These are phyloP conservation scores for Phaffia tasmanica DNA, from an alignment of 768 basidiomycete species.

Conservation along the genomic window DNA sequence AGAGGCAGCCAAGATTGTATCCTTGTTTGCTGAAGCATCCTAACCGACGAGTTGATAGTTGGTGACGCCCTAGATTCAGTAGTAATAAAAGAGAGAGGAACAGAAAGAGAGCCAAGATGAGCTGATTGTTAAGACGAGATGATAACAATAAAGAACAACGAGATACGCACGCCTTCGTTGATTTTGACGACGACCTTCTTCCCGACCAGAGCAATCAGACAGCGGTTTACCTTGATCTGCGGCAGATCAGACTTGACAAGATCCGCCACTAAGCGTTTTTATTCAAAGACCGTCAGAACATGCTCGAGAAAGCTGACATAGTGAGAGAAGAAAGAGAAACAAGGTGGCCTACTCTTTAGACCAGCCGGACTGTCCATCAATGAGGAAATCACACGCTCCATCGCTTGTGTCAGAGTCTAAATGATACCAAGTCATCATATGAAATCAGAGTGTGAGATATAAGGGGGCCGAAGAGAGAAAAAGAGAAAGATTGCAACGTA, in stretches of 20 bases:
- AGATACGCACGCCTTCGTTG: slow-evolving; percentile 18
- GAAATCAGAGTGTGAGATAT: not conserved
- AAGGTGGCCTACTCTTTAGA: slow-evolving; percentile 47
- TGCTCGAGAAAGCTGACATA: not conserved
- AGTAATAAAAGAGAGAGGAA: not conserved
- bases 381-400: slow-evolving; percentile 68
- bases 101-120: not conserved
- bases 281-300: slow-evolving; percentile 7
- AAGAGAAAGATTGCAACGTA: slow-evolving; percentile 39
- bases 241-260: slow-evolving; percentile 69
- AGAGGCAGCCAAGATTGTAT: too few relatives aligned
- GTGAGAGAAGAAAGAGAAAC: not conserved
- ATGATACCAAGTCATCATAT: not conserved
- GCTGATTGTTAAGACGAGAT: not conserved
- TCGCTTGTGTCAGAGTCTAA: slow-evolving; percentile 60
- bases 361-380: slow-evolving; percentile 58
- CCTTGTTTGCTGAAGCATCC: too few relatives aligned
- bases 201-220: slow-evolving; percentile 78
- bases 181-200: slow-evolving; percentile 66
- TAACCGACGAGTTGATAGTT: slow-evolving; percentile 5
- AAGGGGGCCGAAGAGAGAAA: not conserved
- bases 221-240: slow-evolving; percentile 86
- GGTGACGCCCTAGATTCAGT: slow-evolving; percentile 6
- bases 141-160: not conserved
- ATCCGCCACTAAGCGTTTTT: slow-evolving; percentile 50